Conservation (phyloP, 192 early-diverging fungal genomes). For the Ambispora gerdemannii region DNA sequence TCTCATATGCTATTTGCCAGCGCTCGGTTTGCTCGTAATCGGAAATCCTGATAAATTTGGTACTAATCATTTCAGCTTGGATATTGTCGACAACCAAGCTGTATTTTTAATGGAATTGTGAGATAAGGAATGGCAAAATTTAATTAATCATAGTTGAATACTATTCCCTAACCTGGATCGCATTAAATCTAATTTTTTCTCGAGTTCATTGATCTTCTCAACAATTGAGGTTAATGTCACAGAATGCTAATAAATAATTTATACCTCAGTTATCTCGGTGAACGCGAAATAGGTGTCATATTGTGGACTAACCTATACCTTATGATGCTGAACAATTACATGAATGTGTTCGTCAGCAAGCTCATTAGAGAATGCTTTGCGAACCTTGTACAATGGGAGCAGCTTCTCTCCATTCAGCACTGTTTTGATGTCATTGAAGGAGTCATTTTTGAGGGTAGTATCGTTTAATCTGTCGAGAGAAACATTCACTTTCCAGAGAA, state of each 20-base stretch:
- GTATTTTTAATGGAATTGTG: neutral
- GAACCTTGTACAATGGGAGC: neutral
- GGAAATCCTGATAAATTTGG: neutral
- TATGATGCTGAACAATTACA: conserved; percentile 8
- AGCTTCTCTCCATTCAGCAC: neutral
- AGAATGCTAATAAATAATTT: conserved; percentile 7
- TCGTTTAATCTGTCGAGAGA: neutral
- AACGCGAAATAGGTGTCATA: neutral
- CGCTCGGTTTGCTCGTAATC: neutral
- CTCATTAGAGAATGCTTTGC: conserved; percentile 4
- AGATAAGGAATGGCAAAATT: neutral
- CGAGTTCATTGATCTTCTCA: conserved; percentile 3
- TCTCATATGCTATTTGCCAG: conserved; percentile 6
- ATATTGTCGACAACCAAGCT: conserved; percentile 2
- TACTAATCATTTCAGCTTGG: neutral
- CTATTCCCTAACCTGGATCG: neutral
- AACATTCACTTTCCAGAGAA: conserved; percentile 32
- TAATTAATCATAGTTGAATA: neutral
- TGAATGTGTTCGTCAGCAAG: conserved; percentile 3
- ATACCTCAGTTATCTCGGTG: neutral
- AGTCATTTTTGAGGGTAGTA: neutral
- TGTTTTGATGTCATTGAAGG: neutral
- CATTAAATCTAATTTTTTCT: neutral
- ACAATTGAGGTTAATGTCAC: neutral
- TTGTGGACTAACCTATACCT: neutral